A percentile compares a stretch with the other conserved stretches of the same genome.
Conservation (phyloP, 345 rosid genomes). For the Isatis tinctoria region DNA sequence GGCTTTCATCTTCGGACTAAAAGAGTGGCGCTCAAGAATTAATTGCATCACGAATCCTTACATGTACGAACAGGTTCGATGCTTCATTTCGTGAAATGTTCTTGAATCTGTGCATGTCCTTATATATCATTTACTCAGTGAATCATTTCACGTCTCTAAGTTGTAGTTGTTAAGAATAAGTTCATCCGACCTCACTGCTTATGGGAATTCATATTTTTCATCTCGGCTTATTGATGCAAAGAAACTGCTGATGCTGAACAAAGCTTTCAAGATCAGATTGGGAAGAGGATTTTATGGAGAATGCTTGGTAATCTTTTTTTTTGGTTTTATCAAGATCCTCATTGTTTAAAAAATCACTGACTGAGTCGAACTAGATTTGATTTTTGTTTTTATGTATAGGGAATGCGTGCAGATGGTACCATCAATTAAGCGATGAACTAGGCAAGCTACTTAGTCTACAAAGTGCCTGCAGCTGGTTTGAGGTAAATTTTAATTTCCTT, state of each 20-base stretch:
- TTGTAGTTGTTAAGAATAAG: constrained; percentile 57
- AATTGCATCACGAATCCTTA: constrained; percentile 68
- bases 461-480: constrained; percentile 71
- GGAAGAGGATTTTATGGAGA: constrained; percentile 96
- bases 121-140: no score
- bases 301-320: constrained; percentile 59
- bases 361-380: background rate
- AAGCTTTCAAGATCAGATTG: constrained; percentile 51
- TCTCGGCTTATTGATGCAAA: constrained; percentile 47
- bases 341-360: background rate
- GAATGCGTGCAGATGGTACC: constrained; percentile 72
- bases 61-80: constrained; percentile 63
- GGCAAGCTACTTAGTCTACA: constrained; percentile 74
- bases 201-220: constrained; percentile 49
- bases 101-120: background rate
- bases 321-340: background rate
- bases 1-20: constrained; percentile 58
- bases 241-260: constrained; percentile 59
- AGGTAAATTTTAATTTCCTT: constrained; percentile 41
- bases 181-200: constrained; percentile 44
- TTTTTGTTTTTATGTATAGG: constrained; percentile 37
- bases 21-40: constrained; percentile 59
- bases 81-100: background rate
- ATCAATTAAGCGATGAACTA: constrained; percentile 57
- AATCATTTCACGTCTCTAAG: constrained; percentile 23